phyloP scores from a whole-genome alignment of 148 eudicot genomes.

The Camellia granthamiana region DNA sequence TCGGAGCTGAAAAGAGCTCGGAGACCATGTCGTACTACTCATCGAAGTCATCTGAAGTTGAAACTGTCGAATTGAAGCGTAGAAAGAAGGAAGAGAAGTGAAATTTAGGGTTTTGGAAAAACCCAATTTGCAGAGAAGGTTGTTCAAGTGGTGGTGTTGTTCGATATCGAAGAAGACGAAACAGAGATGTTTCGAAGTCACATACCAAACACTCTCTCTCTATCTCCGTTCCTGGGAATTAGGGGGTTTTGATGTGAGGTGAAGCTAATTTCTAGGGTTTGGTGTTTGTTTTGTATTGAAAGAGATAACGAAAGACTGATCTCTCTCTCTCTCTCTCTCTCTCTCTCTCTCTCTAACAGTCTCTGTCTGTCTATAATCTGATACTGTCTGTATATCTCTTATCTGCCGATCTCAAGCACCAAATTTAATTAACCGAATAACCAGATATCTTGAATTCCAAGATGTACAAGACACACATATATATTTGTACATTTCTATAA shows the following conservation, averaged over 20 bases:
- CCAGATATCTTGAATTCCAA: no score
- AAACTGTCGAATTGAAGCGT: background rate
- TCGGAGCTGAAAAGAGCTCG: conserved; percentile 65
- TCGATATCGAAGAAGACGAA: background rate
- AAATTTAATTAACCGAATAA: no score
- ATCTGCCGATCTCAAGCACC: no score
- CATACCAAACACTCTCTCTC: no score
- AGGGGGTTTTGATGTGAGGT: no score
- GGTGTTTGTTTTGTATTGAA: background rate
- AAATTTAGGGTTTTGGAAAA: background rate
- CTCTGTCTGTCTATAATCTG: no score
- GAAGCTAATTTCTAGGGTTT: background rate
- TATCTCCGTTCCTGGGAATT: background rate
- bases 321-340: no score
- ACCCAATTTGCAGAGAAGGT: background rate
- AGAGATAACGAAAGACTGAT: background rate
- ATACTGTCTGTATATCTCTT: no score
- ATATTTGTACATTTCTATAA: no score
- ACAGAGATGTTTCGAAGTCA: no score
- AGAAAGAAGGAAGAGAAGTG: background rate
- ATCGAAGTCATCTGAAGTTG: conserved; percentile 30
- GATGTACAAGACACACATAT: no score
- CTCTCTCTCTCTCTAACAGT: conserved; percentile 5
- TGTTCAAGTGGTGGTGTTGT: no score
- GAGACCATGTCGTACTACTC: conserved; percentile 50